phyloP scores from a whole-genome alignment of 768 basidiomycete genomes.

The Leccinum subtestaceum region DNA sequence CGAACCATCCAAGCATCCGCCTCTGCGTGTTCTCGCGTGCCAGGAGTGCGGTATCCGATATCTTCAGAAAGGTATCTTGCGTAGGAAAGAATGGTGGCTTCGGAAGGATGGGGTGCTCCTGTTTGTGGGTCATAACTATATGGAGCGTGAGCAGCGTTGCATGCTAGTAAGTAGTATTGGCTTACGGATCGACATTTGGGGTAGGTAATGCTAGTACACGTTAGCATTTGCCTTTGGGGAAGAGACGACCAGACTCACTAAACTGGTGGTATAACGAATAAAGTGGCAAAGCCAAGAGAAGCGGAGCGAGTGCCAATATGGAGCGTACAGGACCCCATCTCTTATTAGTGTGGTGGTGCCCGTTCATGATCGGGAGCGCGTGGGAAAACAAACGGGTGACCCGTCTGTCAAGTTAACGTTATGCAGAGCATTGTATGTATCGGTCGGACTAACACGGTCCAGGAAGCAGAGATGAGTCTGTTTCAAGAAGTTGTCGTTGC shows the following conservation, averaged over 20 bases:
- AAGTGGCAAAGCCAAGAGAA: constrained; percentile 50
- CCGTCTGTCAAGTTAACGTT: too few species aligned
- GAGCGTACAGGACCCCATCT: constrained; percentile 62
- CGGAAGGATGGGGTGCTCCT: constrained; percentile 62
- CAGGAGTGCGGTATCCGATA: constrained; percentile 89
- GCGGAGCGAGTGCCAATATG: constrained; percentile 49
- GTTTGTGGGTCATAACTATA: constrained; percentile 48
- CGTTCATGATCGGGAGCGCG: constrained; percentile 30
- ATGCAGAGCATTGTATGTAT: too few species aligned
- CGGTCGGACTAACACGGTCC: too few species aligned
- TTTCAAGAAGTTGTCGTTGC: too few species aligned
- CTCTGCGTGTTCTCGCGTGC: constrained; percentile 81
- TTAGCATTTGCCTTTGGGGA: constrained; percentile 1
- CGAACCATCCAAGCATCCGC: constrained; percentile 82
- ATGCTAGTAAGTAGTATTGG: neutral
- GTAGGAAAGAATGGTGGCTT: constrained; percentile 60
- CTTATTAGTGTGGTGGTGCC: neutral
- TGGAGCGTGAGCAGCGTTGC: neutral
- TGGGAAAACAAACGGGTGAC: too few species aligned
- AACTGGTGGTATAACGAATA: constrained; percentile 48
- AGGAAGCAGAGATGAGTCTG: too few species aligned
- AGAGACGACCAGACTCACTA: constrained; percentile 36
- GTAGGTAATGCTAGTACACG: constrained; percentile 49
- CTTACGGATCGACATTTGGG: constrained; percentile 55
- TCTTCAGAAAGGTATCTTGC: constrained; percentile 74